Evolutionary conservation across 768 basidiomycete genomes (phyloP).

Genomic region (Dacryopinax spathularia): DNA sequence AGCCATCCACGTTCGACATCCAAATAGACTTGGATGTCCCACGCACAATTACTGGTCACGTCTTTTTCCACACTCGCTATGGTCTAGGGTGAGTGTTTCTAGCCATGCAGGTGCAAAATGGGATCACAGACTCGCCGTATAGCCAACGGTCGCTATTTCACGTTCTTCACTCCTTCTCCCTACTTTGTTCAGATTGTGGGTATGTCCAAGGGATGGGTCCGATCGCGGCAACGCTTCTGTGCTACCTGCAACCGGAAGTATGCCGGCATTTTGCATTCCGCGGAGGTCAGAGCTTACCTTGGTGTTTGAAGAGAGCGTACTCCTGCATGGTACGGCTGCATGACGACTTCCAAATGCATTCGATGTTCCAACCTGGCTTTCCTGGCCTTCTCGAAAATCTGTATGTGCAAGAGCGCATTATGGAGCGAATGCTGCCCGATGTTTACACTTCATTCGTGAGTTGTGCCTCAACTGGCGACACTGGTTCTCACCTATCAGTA

Average conservation of each 20-base stretch:
- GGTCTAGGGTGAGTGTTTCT: constrained; percentile 63
- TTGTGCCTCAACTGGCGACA: constrained; percentile 7
- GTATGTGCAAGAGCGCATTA: constrained; percentile 84
- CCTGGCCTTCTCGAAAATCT: constrained; percentile 93
- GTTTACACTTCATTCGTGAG: constrained; percentile 68
- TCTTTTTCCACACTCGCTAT: constrained; percentile 89
- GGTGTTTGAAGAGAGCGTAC: constrained; percentile 43
- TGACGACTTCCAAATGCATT: constrained; percentile 73
- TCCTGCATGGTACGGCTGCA: constrained; percentile 76
- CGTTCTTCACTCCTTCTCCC: constrained; percentile 81
- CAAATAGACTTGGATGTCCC: constrained; percentile 98
- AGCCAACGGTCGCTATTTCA: constrained; percentile 93
- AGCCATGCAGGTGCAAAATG: background rate
- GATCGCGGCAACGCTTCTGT: constrained; percentile 84
- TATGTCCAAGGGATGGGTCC: constrained; percentile 99
- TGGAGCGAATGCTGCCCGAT: constrained; percentile 74
- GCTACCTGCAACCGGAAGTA: constrained; percentile 78
- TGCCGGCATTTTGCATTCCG: constrained; percentile 5
- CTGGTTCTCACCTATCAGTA: constrained; percentile 11
- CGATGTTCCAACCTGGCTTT: constrained; percentile 84
- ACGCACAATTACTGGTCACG: constrained; percentile 84
- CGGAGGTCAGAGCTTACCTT: background rate
- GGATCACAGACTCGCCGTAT: background rate
- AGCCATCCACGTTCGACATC: constrained; percentile 78
- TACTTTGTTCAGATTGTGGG: constrained; percentile 72